Conservation (phyloP, 208 protist genomes). For the Wallacemonas rigidus region DNA sequence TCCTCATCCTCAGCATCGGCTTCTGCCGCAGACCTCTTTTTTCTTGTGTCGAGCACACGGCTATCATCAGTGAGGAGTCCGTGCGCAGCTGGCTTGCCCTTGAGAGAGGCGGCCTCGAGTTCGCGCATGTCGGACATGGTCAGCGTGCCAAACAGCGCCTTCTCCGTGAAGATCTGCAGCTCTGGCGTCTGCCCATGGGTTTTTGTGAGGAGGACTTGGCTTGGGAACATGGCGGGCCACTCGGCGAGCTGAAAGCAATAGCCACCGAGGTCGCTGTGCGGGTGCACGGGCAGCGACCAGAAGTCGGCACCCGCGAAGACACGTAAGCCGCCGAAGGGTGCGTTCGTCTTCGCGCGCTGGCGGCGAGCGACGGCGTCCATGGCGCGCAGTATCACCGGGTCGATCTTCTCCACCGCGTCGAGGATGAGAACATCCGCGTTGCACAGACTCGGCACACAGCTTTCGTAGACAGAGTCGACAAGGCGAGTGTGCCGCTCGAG, state of each 20-base stretch:
- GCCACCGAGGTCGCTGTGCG: conserved; percentile 78
- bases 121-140: conserved; percentile 61
- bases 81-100: conserved; percentile 38
- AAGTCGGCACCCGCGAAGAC: conserved; percentile 86
- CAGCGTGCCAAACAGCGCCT: conserved; percentile 65
- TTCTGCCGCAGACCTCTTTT: background rate
- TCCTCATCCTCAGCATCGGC: conserved; percentile 6
- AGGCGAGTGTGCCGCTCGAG: conserved; percentile 83
- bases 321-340: conserved; percentile 82
- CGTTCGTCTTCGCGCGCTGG: conserved; percentile 34
- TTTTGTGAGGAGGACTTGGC: conserved; percentile 60
- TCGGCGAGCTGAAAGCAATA: conserved; percentile 80
- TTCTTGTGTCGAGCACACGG: conserved; percentile 7
- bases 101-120: conserved; percentile 55
- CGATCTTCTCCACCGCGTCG: conserved; percentile 71
- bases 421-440: conserved; percentile 79
- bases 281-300: conserved; percentile 79
- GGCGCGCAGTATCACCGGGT: conserved; percentile 53
- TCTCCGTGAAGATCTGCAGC: conserved; percentile 59
- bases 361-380: conserved; percentile 81
- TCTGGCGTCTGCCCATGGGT: conserved; percentile 53
- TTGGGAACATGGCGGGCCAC: conserved; percentile 75
- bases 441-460: conserved; percentile 63
- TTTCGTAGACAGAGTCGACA: conserved; percentile 69
- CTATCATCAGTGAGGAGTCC: conserved; percentile 26